Evolutionary conservation across 805 yeast genomes (phyloP), one percentile per base, ranked within the genome.

Genomic region (Schwanniomyces sp.): DNA sequence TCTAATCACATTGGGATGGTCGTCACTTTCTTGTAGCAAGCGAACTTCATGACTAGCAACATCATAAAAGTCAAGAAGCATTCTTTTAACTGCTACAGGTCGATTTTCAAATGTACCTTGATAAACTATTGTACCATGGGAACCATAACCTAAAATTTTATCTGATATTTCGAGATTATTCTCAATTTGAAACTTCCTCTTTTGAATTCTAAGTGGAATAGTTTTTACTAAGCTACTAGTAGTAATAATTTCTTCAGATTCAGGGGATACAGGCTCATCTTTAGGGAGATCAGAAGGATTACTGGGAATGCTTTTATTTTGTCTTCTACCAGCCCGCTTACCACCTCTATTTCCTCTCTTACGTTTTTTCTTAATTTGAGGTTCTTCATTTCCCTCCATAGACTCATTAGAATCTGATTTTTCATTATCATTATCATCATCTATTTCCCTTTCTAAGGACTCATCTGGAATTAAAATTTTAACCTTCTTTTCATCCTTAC

Each of bases 51-150:
- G 96, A 7, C 90, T 85, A 1, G 98, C 98, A 48, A 92, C 82
- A 59, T 94, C 97, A 65, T 88, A 92, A 60, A 91, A 94, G 62
- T 91, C 97, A 32, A 91, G 76, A 45, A 94, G 72, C 96, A 94
- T 88, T 57, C 98, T 72, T 64, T 94, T 94, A 6, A 94, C 95
- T 0, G 99, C 99, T 5, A 94, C 99, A 1, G 96, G 96, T 47
- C 99, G 77, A 55, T 83, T 85, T 61, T 92, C 97, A 69, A 91
- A 94, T 4, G 81, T 79, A 0, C 99, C 99, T 61, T 85, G 82
- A 61, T 83, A 90, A 1, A 94, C 99, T 26, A 92, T 90, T 0
- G 99, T 94, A 25, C 99, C 99, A 56, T 91, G 96, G 0, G 97
- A 89, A 1, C 99, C 99, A 63, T 89, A 90, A 0, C 99, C 99